A percentile compares a stretch with the other conserved stretches of the same genome.
Evolutionary conservation across 1,139 yeast species (phyloP).

Genomic region (Magnusiomyces tetraspermus): DNA sequence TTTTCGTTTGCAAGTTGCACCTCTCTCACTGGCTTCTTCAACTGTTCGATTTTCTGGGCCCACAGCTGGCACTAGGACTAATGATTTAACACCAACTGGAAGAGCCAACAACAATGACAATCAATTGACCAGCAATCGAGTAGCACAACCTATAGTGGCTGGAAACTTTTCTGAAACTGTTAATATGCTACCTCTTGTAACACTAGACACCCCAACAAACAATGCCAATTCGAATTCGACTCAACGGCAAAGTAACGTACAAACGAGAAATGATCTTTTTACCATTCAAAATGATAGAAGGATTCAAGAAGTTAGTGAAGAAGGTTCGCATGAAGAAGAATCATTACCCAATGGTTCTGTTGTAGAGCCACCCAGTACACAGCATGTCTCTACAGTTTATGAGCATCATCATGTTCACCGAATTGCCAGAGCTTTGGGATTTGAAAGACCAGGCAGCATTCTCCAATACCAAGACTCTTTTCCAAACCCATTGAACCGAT

Average conservation of each 20-base stretch:
- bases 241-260: neutral
- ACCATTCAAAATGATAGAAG: neutral
- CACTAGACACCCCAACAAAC: too few relatives aligned
- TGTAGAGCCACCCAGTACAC: neutral
- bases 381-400: neutral
- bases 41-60: neutral
- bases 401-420: neutral
- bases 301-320: neutral
- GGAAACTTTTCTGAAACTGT: neutral
- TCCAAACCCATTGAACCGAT: neutral
- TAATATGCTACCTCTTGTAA: too few relatives aligned
- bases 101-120: neutral
- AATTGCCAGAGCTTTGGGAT: conserved; percentile 1
- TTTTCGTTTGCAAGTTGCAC: neutral
- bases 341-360: neutral
- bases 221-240: neutral
- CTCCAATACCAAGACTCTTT: neutral
- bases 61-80: neutral
- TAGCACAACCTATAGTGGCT: neutral
- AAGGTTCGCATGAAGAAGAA: neutral
- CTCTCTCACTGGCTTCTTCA: neutral
- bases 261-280: neutral
- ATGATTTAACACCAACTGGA: neutral
- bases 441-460: neutral
- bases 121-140: neutral